Evolutionary conservation across 2,329 filamentous ascomycete genomes (phyloP).

Genomic region (Fusarium tricinctum): DNA sequence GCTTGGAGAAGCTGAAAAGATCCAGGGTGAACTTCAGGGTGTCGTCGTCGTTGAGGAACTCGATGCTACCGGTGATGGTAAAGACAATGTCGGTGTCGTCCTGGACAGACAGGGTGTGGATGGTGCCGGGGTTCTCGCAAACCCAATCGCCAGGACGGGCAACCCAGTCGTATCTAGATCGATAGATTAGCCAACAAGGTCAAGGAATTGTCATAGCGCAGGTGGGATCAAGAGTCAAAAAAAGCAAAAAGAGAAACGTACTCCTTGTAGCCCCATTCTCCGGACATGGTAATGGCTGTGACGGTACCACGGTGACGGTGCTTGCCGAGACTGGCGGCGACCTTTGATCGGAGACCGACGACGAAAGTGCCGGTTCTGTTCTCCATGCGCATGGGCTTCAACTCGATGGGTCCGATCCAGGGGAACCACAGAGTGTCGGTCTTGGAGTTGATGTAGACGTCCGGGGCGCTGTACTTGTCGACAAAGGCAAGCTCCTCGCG

Average conservation of each 20-base stretch:
- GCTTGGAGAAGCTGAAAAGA: conserved; percentile 44
- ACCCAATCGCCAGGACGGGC: conserved; percentile 47
- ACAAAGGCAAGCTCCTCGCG: conserved; percentile 42
- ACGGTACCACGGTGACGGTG: conserved; percentile 40
- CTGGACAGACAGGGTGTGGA: conserved; percentile 45
- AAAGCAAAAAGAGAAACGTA: neutral
- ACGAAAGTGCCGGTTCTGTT: conserved; percentile 40
- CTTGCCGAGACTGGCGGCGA: conserved; percentile 39
- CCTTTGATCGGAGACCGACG: conserved; percentile 32
- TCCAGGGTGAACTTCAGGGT: conserved; percentile 43
- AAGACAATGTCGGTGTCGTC: conserved; percentile 47
- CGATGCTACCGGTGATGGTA: conserved; percentile 45
- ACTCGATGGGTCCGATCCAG: conserved; percentile 38
- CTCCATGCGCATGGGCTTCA: conserved; percentile 41
- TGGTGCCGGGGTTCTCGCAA: conserved; percentile 45
- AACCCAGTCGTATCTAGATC: conserved; percentile 46
- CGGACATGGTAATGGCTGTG: conserved; percentile 43
- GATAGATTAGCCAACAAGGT: conserved; percentile 15
- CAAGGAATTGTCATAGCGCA: too few species aligned
- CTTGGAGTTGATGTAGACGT: conserved; percentile 45
- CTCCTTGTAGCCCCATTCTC: conserved; percentile 47
- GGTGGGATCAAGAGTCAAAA: neutral
- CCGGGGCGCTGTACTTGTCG: conserved; percentile 48
- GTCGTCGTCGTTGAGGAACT: conserved; percentile 48
- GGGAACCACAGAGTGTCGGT: conserved; percentile 45